Conservation (phyloP, 257 asterid species). For the Przewalskia tangutica region DNA sequence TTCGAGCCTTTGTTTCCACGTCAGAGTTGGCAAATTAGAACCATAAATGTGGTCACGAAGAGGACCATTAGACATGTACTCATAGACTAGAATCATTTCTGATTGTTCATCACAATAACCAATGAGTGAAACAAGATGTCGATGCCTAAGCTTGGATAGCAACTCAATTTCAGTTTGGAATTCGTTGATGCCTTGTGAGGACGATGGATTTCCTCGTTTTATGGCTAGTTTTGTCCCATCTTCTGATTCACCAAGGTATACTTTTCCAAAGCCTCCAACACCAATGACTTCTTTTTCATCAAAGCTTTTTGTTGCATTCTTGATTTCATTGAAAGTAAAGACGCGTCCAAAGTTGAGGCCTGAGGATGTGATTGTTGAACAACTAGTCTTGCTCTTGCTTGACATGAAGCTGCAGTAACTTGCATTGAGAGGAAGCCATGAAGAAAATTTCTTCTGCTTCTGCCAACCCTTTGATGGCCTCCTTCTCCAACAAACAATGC, state of each 20-base stretch:
- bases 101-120: conserved; percentile 82
- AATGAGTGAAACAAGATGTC: conserved; percentile 77
- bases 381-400: conserved; percentile 51
- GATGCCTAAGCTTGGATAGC: conserved; percentile 76
- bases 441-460: conserved; percentile 68
- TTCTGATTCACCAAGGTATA: conserved; percentile 48
- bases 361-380: conserved; percentile 43
- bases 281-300: conserved; percentile 63
- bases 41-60: conserved; percentile 77
- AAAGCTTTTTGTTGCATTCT: conserved; percentile 62
- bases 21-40: conserved; percentile 32
- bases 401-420: conserved; percentile 69
- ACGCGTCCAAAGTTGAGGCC: conserved; percentile 54
- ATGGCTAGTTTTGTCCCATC: conserved; percentile 69
- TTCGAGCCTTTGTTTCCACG: conserved; percentile 80
- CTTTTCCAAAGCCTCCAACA: conserved; percentile 96
- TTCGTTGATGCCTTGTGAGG: conserved; percentile 85
- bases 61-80: conserved; percentile 78
- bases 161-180: conserved; percentile 73
- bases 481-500: conserved; percentile 18
- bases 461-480: conserved; percentile 43
- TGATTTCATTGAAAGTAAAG: conserved; percentile 55
- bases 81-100: conserved; percentile 83
- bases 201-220: conserved; percentile 77
- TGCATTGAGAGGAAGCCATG: conserved; percentile 77